phyloP scores from a whole-genome alignment of 768 basidiomycete species.

The Leccinum broughii region DNA sequence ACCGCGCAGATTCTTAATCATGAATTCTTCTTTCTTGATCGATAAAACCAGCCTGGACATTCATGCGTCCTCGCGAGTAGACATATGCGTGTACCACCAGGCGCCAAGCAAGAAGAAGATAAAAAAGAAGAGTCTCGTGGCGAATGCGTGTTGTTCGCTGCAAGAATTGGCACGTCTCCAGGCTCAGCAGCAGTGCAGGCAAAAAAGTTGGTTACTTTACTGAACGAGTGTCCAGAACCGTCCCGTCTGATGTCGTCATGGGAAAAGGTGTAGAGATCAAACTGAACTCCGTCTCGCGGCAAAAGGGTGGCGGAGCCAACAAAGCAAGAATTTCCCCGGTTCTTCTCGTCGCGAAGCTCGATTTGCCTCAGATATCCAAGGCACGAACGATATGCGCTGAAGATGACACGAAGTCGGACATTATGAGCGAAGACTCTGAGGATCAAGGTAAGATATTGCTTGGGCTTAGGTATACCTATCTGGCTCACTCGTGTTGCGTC shows the following conservation, averaged over 20 bases:
- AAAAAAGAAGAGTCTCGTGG: slow-evolving; percentile 57
- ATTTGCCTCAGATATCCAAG: slow-evolving; percentile 8
- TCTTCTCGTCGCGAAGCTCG: slow-evolving; percentile 23
- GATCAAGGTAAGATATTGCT: slow-evolving; percentile 11
- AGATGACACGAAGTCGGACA: slow-evolving; percentile 1
- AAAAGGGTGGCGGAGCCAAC: slow-evolving; percentile 2
- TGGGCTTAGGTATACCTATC: not conserved
- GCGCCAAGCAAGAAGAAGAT: slow-evolving; percentile 63
- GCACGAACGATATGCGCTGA: not conserved
- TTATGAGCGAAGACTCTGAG: slow-evolving; percentile 4
- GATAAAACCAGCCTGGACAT: slow-evolving; percentile 39
- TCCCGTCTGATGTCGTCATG: slow-evolving; percentile 10
- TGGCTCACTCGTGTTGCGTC: not conserved
- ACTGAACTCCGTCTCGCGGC: slow-evolving; percentile 35
- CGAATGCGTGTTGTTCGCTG: slow-evolving; percentile 48
- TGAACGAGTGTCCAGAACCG: not conserved
- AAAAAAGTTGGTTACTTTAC: slow-evolving; percentile 40
- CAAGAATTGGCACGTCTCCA: slow-evolving; percentile 54
- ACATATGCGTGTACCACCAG: slow-evolving; percentile 57
- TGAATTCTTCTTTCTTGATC: not conserved
- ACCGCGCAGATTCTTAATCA: not conserved
- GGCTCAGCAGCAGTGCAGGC: slow-evolving; percentile 35
- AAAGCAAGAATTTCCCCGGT: slow-evolving; percentile 14
- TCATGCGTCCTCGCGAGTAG: slow-evolving; percentile 41
- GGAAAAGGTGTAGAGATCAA: slow-evolving; percentile 44